Conservation (phyloP, 345 rosid genomes). For the Dovyalis caffra region DNA sequence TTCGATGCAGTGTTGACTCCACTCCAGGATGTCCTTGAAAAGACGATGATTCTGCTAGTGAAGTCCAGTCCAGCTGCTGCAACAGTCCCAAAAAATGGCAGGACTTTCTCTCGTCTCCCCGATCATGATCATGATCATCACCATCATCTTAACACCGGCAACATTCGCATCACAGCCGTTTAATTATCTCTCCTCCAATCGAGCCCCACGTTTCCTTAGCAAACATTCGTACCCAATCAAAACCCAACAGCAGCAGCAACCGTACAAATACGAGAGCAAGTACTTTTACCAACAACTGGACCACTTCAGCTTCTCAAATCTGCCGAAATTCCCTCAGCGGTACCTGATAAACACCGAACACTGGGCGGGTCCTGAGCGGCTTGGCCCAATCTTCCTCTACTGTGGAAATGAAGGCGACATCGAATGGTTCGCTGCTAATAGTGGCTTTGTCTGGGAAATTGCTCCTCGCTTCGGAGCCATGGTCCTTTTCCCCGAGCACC, state of each 20-base stretch:
- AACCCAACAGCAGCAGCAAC: conserved; percentile 7
- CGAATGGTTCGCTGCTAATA: conserved; percentile 76
- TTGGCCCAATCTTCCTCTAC: conserved; percentile 77
- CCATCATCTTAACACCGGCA: conserved; percentile 11
- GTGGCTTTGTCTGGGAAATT: conserved; percentile 79
- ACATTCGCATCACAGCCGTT: conserved; percentile 23
- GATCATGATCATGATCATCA: conserved; percentile 15
- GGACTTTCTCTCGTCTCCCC: background rate
- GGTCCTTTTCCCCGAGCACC: conserved; percentile 84
- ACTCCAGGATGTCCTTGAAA: no score
- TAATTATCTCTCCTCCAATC: conserved; percentile 3
- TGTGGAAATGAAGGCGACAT: conserved; percentile 89
- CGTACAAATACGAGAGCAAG: conserved; percentile 57
- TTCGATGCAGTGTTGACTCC: no score
- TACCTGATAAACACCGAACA: conserved; percentile 65
- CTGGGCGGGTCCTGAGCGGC: conserved; percentile 56
- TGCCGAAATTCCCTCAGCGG: conserved; percentile 57
- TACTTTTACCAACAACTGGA: conserved; percentile 65
- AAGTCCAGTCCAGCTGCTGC: no score
- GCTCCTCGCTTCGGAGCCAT: conserved; percentile 79
- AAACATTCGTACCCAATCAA: conserved; percentile 20
- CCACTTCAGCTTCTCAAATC: conserved; percentile 75
- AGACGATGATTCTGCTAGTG: no score
- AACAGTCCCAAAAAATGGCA: no score
- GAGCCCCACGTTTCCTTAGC: conserved; percentile 44